These are phyloP conservation scores for Rhizopogon vesiculosus DNA, from an alignment of 768 basidiomycete species.

Conservation along the genomic window DNA sequence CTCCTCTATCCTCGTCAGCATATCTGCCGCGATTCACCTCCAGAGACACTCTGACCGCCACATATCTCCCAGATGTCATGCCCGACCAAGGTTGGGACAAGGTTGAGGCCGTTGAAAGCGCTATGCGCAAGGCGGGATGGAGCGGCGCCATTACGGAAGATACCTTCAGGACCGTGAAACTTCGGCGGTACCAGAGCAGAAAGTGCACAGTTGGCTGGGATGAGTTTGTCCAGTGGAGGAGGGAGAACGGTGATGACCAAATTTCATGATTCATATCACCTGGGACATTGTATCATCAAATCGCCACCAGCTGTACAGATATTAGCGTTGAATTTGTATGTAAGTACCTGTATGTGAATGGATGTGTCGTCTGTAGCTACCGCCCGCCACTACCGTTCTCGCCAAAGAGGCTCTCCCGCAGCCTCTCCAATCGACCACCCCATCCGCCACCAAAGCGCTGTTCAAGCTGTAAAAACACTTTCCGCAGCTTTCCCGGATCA, in stretches of 20 bases:
- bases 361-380: not conserved
- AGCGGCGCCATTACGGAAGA: constrained; percentile 78
- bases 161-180: constrained; percentile 65
- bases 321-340: constrained; percentile 5
- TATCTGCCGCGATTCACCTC: constrained; percentile 51
- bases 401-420: constrained; percentile 37
- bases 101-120: constrained; percentile 84
- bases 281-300: constrained; percentile 4
- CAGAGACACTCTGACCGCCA: constrained; percentile 70
- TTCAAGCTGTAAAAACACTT: constrained; percentile 55
- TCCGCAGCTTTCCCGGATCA: constrained; percentile 45
- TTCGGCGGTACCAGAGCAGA: constrained; percentile 81
- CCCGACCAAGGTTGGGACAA: constrained; percentile 93
- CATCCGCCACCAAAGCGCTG: constrained; percentile 43
- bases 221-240: constrained; percentile 76
- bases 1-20: constrained; percentile 64
- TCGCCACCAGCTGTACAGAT: constrained; percentile 7
- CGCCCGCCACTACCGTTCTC: not conserved
- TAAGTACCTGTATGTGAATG: not conserved
- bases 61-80: constrained; percentile 91
- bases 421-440: constrained; percentile 39
- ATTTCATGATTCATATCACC: constrained; percentile 16
- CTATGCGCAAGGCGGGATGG: constrained; percentile 94
- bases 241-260: constrained; percentile 35
- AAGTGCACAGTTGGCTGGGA: constrained; percentile 66